These are phyloP conservation scores for Protea cynaroides DNA, from an alignment of 164 flowering plant genomes.

Conservation along the genomic window DNA sequence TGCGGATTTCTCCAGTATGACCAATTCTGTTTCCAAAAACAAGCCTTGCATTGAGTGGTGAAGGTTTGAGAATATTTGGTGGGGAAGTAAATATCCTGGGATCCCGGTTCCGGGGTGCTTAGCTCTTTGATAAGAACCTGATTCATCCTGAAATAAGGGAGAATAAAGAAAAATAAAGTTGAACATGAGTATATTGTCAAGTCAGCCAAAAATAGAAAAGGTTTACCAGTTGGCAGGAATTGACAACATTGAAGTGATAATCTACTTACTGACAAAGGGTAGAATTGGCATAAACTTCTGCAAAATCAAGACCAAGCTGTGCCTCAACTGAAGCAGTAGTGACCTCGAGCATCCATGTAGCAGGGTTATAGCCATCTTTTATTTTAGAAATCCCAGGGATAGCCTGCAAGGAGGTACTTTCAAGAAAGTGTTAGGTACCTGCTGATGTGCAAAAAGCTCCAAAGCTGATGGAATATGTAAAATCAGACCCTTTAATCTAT, in stretches of 20 bases:
- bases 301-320: slow-evolving; percentile 52
- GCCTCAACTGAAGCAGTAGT: slow-evolving; percentile 42
- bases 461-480: too few relatives aligned
- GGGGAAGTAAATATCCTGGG: slow-evolving; percentile 61
- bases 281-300: slow-evolving; percentile 46
- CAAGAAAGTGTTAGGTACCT: too few relatives aligned
- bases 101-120: slow-evolving; percentile 53
- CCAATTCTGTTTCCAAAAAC: slow-evolving; percentile 82
- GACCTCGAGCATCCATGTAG: slow-evolving; percentile 83
- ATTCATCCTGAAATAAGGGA: slow-evolving; percentile 44
- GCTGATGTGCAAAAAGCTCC: too few relatives aligned
- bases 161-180: neutral
- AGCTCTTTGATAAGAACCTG: slow-evolving; percentile 57
- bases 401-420: slow-evolving; percentile 30
- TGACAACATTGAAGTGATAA: neutral
- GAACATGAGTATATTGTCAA: neutral
- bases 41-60: slow-evolving; percentile 67
- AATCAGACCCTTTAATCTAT: too few relatives aligned
- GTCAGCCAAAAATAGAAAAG: neutral
- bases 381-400: slow-evolving; percentile 58
- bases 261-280: slow-evolving; percentile 47
- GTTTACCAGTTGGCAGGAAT: neutral
- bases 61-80: slow-evolving; percentile 64
- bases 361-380: slow-evolving; percentile 62
- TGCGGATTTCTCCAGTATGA: slow-evolving; percentile 86